Base-by-base conservation (phyloP, 108 stramenopile genomes). In the Conticribra guillardii region DNA sequence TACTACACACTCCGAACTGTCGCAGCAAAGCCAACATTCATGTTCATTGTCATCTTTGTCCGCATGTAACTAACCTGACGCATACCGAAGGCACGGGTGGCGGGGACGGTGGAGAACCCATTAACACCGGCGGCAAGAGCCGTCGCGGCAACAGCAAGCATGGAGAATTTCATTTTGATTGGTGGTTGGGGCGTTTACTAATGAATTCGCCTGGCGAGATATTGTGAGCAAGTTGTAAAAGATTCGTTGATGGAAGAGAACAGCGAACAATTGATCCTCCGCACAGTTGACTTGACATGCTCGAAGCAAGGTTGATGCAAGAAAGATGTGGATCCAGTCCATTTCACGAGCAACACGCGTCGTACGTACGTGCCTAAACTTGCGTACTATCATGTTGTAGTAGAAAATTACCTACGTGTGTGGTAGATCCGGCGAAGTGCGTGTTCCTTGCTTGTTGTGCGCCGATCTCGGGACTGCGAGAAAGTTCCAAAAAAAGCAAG, bases 101-200 rank as follows among this genome's bases (percentile, higher is more conserved):
- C 15, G 8, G 73, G 65, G 48, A 67, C 74, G 26, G 62, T 71
- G 54, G 82, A 84, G 81, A 92, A 92, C 30, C 81, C 88, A 33
- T 88, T 63, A 53, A 88, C 87, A 59, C 87, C 84, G 45, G 86
- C 83, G 70, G 89, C 78, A 29, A 92, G 41, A 33, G 81, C 85
- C 72, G 83, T 78, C 58, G 78, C 85, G 74, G 87, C 87, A 75
- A 92, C 61, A 68, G 89, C 88, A 50, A 87, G 67, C 60, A 76
- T 82, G 57, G 91, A 89, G 82, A 92, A 92, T 76, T 92, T 92
- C 91, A 92, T 92, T 49, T 76, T 89, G 74, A 17, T 26, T 48
- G 21, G 0, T 18, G 26, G 27, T 60, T 61, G 15, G 23, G 26
- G 50, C 37, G 37, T 17, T 51, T 11, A n/a, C n/a, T 45, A 2